phyloP scores from a whole-genome alignment of 371 early-diverging fungal species.

The Mortierella sp. region DNA sequence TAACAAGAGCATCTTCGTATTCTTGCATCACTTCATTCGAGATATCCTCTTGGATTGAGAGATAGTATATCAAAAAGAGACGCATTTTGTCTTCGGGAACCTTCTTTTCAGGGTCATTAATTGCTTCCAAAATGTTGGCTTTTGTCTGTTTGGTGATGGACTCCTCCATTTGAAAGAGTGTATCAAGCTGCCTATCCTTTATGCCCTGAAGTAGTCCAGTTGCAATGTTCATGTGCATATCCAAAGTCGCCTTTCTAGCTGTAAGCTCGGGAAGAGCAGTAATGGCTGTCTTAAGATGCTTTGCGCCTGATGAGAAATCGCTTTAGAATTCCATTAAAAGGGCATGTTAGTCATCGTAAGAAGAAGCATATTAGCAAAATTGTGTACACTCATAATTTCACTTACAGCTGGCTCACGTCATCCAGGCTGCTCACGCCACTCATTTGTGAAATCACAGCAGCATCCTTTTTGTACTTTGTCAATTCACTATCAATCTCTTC shows the following conservation, averaged over 20 bases:
- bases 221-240: constrained; percentile 99
- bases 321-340: constrained; percentile 25
- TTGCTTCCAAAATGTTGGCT: constrained; percentile 81
- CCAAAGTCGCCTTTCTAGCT: constrained; percentile 94
- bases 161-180: constrained; percentile 96
- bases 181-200: constrained; percentile 96
- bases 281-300: constrained; percentile 92
- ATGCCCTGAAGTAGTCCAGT: constrained; percentile 92
- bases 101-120: constrained; percentile 85
- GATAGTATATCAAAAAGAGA: constrained; percentile 88
- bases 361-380: no score
- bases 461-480: constrained; percentile 93
- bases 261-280: constrained; percentile 96
- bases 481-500: constrained; percentile 93
- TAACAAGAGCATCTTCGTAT: constrained; percentile 82
- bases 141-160: constrained; percentile 81
- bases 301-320: constrained; percentile 82
- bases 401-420: constrained; percentile 82
- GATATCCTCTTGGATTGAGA: constrained; percentile 79
- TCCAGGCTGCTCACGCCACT: constrained; percentile 90
- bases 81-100: constrained; percentile 92
- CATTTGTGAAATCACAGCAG: constrained; percentile 89
- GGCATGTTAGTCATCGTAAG: background rate
- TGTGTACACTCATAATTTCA: constrained; percentile 1
- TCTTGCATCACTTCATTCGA: constrained; percentile 84